Percentiles rank a stretch among this genome's conserved stretches.
Conservation (phyloP, 176 grass and related monocot species). For the Carex littledalei region DNA sequence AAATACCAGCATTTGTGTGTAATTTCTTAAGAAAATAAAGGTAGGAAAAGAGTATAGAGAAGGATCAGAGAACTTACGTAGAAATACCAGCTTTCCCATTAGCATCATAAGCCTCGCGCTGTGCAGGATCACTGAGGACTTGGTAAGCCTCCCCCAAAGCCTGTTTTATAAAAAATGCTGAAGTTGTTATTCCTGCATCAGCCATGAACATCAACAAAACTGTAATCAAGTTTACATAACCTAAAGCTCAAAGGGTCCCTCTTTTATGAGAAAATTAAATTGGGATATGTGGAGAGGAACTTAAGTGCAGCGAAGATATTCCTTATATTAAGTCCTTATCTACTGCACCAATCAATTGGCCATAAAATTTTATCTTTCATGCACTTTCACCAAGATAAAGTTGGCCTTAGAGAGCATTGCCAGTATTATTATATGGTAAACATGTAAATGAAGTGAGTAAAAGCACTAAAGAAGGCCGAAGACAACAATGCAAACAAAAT, state of each 20-base stretch:
- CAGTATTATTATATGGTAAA: neutral
- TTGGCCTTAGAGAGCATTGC: neutral
- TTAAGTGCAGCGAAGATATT: neutral
- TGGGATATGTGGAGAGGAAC: neutral
- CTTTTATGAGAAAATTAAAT: neutral
- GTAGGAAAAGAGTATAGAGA: neutral
- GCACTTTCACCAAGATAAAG: neutral
- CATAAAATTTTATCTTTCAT: neutral
- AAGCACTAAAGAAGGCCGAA: neutral
- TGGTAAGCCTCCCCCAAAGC: slow-evolving; percentile 95
- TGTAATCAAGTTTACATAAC: slow-evolving; percentile 8
- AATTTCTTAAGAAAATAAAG: neutral
- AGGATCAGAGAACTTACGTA: slow-evolving; percentile 44
- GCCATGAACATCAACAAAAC: neutral
- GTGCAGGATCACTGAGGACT: slow-evolving; percentile 79
- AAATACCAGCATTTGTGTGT: neutral
- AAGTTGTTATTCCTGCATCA: slow-evolving; percentile 9
- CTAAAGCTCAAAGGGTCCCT: neutral
- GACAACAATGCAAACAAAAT: neutral
- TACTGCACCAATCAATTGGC: neutral
- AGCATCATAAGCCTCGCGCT: slow-evolving; percentile 74
- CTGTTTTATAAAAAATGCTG: slow-evolving; percentile 39
- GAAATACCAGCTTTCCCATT: slow-evolving; percentile 91
- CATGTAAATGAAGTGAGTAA: neutral
- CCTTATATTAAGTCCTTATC: neutral